These are phyloP conservation scores for Rhodotorula sp. DNA, from an alignment of 1,284 basidiomycete genomes.

Conservation along the genomic window DNA sequence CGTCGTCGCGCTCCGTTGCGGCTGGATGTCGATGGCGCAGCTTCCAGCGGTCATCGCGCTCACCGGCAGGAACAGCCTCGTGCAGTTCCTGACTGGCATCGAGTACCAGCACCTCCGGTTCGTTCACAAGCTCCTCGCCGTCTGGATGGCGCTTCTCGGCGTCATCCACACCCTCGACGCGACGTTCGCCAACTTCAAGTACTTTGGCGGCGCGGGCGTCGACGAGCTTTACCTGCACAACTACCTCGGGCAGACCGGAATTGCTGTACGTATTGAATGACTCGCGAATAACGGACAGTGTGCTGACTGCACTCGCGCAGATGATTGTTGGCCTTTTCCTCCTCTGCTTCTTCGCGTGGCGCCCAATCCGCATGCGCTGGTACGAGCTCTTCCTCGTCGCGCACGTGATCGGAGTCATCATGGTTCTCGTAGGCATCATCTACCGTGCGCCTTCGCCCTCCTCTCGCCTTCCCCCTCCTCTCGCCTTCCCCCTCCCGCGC, in stretches of 20 bases:
- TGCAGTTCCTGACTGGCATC: slow-evolving; percentile 38
- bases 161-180: slow-evolving; percentile 39
- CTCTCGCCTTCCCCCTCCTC: neutral
- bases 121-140: slow-evolving; percentile 29
- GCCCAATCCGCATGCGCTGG: slow-evolving; percentile 21
- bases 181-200: slow-evolving; percentile 22
- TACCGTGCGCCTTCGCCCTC: slow-evolving; percentile 27
- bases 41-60: slow-evolving; percentile 32
- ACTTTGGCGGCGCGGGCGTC: slow-evolving; percentile 27
- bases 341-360: slow-evolving; percentile 26
- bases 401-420: slow-evolving; percentile 31
- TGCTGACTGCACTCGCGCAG: neutral
- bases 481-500: rapidly evolving
- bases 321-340: slow-evolving; percentile 33
- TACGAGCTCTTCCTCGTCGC: slow-evolving; percentile 40
- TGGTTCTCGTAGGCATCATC: slow-evolving; percentile 32
- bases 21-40: slow-evolving; percentile 39
- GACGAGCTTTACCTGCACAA: slow-evolving; percentile 21
- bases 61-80: slow-evolving; percentile 36
- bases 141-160: slow-evolving; percentile 25
- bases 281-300: neutral
- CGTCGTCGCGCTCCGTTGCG: slow-evolving; percentile 35
- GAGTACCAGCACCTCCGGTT: slow-evolving; percentile 32
- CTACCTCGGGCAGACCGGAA: slow-evolving; percentile 35
- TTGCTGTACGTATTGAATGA: slow-evolving; percentile 11